Base-by-base conservation (phyloP, 768 basidiomycete genomes). In the Hypholoma fasciculare region DNA sequence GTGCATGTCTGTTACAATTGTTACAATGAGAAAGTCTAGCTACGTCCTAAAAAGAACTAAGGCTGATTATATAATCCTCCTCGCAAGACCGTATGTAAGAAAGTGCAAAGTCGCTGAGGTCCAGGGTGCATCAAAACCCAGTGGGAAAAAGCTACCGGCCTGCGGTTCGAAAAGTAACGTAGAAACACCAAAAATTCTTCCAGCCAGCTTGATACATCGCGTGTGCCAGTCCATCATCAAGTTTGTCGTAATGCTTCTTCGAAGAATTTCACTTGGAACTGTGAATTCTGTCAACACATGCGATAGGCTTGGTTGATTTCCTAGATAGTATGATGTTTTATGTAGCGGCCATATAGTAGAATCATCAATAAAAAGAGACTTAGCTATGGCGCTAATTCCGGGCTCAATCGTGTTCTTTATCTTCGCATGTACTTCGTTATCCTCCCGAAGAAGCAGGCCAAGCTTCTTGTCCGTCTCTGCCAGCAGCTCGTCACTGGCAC, bases 171-270 rank as follows among this genome's bases (percentile, higher is more conserved):
- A n/a, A n/a, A n/a, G n/a, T n/a, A n/a, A n/a, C n/a, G n/a, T n/a
- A n/a, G n/a, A 56, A 11, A 56, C 54, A 1, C 61, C 61, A 40
- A 62, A 62, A 5, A 62, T 62, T 14, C 61, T 39, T 1, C 52
- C 52, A 1, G 61, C 57, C 0, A 62, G 43, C 20, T 49, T 38
- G 4, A 62, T 62, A 20, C 48, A 16, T 23, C 57, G n/a, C 1
- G 27, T 59, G 23, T 62, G 61, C 61, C 61, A 62, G 9, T 55
- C 57, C 7, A 48, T 59, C 4, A 46, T 46, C 17, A 62, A 27
- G 20, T 54, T 52, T 6, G 47, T 13, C n/a, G 36, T 47, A 19
- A 59, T 48, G 23, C 57, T 30, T 52, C 23, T 5, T 16, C 20
- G 7, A 36, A 43, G 14, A 16, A 37, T 34, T 38, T 27, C 7